Conservation (phyloP, 1,284 basidiomycete genomes). For the Cronartium ribicola region DNA sequence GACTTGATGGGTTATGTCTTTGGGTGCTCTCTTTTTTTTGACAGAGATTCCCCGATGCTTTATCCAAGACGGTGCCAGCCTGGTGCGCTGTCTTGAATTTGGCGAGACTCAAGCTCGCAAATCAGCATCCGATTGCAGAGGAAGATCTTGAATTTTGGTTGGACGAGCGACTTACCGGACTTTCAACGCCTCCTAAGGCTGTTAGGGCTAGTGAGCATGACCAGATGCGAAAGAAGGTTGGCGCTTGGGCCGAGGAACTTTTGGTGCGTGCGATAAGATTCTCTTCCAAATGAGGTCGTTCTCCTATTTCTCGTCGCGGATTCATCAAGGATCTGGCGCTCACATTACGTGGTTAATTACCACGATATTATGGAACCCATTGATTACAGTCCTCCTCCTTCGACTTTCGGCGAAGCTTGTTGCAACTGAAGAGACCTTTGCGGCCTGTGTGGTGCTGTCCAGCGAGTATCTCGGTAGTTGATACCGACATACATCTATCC, state of each 20-base stretch:
- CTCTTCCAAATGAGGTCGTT: background rate
- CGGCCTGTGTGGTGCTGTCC: constrained; percentile 68
- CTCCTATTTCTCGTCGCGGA: too few relatives aligned
- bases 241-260: constrained; percentile 64
- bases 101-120: constrained; percentile 55
- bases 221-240: constrained; percentile 64
- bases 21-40: too few relatives aligned
- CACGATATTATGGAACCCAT: constrained; percentile 50
- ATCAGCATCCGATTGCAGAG: constrained; percentile 49
- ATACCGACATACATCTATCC: constrained; percentile 48
- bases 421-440: constrained; percentile 57
- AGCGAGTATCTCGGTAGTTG: constrained; percentile 56
- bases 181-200: constrained; percentile 64
- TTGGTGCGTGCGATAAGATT: constrained; percentile 54
- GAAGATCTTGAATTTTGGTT: constrained; percentile 44
- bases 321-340: too few relatives aligned
- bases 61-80: constrained; percentile 89
- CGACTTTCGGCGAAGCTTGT: constrained; percentile 48
- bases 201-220: constrained; percentile 59
- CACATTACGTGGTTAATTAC: constrained; percentile 52
- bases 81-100: constrained; percentile 92
- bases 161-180: constrained; percentile 53
- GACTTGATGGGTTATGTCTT: too few relatives aligned
- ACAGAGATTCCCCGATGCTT: constrained; percentile 78
- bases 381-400: constrained; percentile 37